Evolutionary conservation across 2,329 filamentous ascomycete genomes (phyloP).

Genomic region (Sporothrix dimorphospora): DNA sequence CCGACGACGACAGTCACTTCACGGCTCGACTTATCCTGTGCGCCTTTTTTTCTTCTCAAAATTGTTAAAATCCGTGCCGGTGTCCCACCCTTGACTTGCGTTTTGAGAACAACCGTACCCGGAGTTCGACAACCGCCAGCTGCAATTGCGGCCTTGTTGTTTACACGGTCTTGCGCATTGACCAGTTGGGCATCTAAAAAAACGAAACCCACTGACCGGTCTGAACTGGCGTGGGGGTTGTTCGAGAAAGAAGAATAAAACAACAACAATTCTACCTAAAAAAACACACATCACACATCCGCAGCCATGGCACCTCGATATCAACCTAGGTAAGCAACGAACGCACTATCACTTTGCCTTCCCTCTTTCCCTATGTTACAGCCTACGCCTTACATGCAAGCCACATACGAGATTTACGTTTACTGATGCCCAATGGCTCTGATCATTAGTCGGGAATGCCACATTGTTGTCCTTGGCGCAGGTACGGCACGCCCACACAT

Average conservation of each 20-base stretch:
- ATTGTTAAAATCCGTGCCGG: background rate
- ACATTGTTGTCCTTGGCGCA: slow-evolving; percentile 80
- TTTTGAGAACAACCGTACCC: background rate
- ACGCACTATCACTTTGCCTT: background rate
- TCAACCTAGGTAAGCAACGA: slow-evolving; percentile 22
- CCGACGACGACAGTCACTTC: background rate
- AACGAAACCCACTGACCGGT: background rate
- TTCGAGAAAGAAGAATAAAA: background rate
- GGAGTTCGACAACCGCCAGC: background rate
- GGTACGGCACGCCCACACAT: slow-evolving; percentile 53
- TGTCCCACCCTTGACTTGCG: background rate
- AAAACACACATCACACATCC: background rate
- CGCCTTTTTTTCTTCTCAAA: background rate
- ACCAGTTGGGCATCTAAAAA: slow-evolving; percentile 20
- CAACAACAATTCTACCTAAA: background rate
- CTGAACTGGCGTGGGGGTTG: slow-evolving; percentile 11
- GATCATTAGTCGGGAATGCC: slow-evolving; percentile 68
- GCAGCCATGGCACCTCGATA: slow-evolving; percentile 31
- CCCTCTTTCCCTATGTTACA: background rate
- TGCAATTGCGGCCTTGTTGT: background rate
- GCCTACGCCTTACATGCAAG: slow-evolving; percentile 6
- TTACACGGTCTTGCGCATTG: slow-evolving; percentile 17
- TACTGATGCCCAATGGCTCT: slow-evolving; percentile 25
- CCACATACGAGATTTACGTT: background rate
- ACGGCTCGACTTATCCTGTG: background rate